phyloP scores from a whole-genome alignment of 1,284 basidiomycete genomes.

The Wolfiporia cocos region DNA sequence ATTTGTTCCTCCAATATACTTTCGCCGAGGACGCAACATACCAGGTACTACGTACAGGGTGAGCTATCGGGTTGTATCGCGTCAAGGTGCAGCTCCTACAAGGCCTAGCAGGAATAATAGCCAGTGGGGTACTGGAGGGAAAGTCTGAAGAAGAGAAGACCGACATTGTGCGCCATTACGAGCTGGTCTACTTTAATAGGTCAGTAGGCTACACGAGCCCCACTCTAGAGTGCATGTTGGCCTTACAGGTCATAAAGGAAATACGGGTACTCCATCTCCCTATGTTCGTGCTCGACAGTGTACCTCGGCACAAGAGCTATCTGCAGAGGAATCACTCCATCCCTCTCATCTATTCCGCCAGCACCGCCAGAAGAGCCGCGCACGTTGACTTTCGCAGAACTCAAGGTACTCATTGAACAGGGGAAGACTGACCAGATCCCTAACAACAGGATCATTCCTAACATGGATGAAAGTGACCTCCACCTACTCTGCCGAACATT shows the following conservation, averaged over 20 bases:
- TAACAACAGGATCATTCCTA: slow-evolving; percentile 66
- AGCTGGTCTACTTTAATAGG: slow-evolving; percentile 72
- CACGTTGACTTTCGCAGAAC: slow-evolving; percentile 55
- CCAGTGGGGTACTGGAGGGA: slow-evolving; percentile 32
- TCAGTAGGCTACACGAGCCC: slow-evolving; percentile 25
- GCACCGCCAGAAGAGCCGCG: no score
- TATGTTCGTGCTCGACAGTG: no score
- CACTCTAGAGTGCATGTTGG: no score
- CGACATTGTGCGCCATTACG: slow-evolving; percentile 43
- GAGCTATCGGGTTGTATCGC: not conserved
- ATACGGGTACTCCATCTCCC: no score
- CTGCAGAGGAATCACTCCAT: no score
- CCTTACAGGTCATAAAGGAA: no score
- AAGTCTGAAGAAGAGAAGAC: slow-evolving; percentile 36
- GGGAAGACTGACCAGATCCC: slow-evolving; percentile 69
- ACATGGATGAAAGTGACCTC: slow-evolving; percentile 52
- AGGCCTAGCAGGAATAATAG: slow-evolving; percentile 53
- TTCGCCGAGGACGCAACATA: not conserved
- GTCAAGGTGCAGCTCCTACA: slow-evolving; percentile 39
- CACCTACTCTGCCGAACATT: no score
- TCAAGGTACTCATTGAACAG: slow-evolving; percentile 63
- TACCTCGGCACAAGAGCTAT: no score
- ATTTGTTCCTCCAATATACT: not conserved
- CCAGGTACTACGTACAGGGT: not conserved
- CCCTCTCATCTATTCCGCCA: no score